Percentiles rank a stretch among this genome's conserved stretches.
phyloP scores from a whole-genome alignment of 2,329 filamentous ascomycete species.

The Exophiala calicioides region DNA sequence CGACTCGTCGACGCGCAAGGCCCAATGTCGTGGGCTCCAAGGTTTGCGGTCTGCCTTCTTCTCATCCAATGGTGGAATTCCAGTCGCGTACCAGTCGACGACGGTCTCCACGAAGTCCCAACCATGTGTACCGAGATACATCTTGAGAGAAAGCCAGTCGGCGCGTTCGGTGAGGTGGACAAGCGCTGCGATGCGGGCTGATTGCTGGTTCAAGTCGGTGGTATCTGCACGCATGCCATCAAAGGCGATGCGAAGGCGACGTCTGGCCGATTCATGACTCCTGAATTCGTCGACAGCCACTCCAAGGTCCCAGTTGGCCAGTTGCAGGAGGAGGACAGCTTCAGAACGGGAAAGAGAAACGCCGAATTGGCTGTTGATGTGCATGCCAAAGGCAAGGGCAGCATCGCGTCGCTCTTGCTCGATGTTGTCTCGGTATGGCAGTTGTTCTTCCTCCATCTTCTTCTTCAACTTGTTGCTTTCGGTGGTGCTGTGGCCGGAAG shows the following conservation, averaged over 20 bases:
- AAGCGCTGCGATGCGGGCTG: background rate
- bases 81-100: too few species aligned
- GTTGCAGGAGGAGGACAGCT: slow-evolving; percentile 1
- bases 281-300: background rate
- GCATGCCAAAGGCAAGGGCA: slow-evolving; percentile 1
- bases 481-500: too few species aligned
- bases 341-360: background rate
- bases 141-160: slow-evolving; percentile 2
- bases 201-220: background rate
- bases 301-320: background rate
- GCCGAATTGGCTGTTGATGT: background rate
- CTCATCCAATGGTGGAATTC: too few species aligned
- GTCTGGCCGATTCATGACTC: background rate
- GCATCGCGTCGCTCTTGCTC: slow-evolving; percentile 17
- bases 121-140: too few species aligned
- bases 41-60: too few species aligned
- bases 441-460: too few species aligned
- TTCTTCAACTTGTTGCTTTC: too few species aligned
- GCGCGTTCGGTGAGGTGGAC: background rate
- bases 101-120: too few species aligned
- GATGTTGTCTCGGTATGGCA: slow-evolving; percentile 4
- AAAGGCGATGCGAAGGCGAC: slow-evolving; percentile 1
- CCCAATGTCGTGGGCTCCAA: too few species aligned
- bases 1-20: background rate
- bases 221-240: background rate